A percentile compares a stretch with the other conserved stretches of the same genome.
phyloP scores from a whole-genome alignment of 2,329 filamentous ascomycete species.

The Phialophora tarda region DNA sequence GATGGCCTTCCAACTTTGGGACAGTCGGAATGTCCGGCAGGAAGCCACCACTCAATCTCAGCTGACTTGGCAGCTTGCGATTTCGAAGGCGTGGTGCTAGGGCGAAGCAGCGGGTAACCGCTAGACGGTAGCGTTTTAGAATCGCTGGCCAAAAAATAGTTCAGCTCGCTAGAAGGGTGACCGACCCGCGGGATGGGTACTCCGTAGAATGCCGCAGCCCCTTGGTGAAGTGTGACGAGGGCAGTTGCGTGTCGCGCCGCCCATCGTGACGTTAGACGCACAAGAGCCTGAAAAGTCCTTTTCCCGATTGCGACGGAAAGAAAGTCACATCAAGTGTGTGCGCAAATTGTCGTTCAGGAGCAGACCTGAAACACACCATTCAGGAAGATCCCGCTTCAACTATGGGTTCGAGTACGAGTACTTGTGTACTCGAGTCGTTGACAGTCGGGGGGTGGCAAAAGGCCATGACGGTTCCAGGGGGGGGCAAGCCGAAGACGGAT shows the following conservation, averaged over 20 bases:
- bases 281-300: neutral
- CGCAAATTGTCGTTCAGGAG: slow-evolving; percentile 18
- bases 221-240: neutral
- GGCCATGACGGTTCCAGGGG: slow-evolving; percentile 21
- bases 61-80: slow-evolving; percentile 1
- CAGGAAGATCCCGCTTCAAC: slow-evolving; percentile 1
- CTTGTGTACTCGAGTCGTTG: neutral
- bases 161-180: neutral
- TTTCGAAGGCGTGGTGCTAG: neutral
- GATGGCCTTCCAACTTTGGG: neutral
- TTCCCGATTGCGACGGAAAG: neutral
- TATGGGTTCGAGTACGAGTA: neutral
- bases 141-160: neutral
- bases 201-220: neutral
- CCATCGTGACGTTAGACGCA: neutral
- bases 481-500: slow-evolving; percentile 14
- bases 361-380: slow-evolving; percentile 26
- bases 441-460: slow-evolving; percentile 30
- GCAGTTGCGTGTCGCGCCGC: neutral
- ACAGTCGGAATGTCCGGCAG: neutral
- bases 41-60: slow-evolving; percentile 1
- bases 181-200: neutral
- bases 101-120: neutral
- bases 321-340: neutral
- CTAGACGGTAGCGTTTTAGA: neutral